phyloP scores from a whole-genome alignment of 2,329 filamentous ascomycete species.

The Blumeria hordei region DNA sequence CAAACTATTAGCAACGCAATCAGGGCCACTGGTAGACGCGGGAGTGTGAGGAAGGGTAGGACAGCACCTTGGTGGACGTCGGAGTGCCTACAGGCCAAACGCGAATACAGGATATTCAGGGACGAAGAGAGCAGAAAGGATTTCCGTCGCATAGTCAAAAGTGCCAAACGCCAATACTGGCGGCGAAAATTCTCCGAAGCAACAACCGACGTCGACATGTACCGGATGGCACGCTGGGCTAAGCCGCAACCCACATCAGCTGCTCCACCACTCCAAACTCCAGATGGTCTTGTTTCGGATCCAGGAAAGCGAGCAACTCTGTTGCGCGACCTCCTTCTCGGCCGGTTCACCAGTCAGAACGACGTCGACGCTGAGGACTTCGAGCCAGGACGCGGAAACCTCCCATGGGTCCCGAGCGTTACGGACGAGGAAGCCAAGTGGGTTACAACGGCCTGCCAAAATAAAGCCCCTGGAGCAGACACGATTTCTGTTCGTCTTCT shows the following conservation, averaged over 20 bases:
- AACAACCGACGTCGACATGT: background rate
- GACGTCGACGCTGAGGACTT: background rate
- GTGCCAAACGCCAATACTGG: background rate
- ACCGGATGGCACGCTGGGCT: background rate
- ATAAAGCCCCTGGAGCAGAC: background rate
- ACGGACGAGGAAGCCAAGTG: background rate
- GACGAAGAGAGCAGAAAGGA: background rate
- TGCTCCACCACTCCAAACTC: background rate
- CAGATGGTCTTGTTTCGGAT: background rate
- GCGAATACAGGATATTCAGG: background rate
- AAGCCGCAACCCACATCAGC: background rate
- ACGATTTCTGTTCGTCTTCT: too few species aligned
- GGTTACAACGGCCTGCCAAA: background rate
- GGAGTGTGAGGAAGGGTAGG: too few species aligned
- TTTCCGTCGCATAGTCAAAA: background rate
- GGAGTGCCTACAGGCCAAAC: background rate
- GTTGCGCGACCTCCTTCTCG: background rate
- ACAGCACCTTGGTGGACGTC: background rate
- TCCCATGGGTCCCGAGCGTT: background rate
- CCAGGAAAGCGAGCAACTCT: background rate
- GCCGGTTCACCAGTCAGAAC: background rate
- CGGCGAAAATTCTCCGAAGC: background rate
- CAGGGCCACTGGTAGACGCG: too few species aligned
- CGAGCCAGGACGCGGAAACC: background rate
- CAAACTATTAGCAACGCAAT: too few species aligned